Evolutionary conservation across 805 yeast genomes (phyloP).

Genomic region (Yarrowia porcina): DNA sequence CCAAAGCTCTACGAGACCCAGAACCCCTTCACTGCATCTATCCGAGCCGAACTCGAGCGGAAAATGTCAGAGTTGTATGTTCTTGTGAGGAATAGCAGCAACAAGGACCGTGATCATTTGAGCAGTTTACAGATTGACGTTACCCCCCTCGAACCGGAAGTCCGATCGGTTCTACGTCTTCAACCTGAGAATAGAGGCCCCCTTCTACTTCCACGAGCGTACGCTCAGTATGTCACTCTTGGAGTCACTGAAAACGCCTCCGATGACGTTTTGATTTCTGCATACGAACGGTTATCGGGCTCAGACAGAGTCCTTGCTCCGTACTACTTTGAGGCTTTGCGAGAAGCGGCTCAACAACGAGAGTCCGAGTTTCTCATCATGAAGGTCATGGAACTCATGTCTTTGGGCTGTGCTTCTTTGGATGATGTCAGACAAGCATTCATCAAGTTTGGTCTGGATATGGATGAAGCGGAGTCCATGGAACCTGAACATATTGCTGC

Average conservation of each 20-base stretch:
- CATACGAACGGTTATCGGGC: conserved; percentile 44
- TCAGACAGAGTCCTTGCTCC: conserved; percentile 49
- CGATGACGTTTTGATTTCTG: conserved; percentile 48
- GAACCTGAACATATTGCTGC: conserved; percentile 5
- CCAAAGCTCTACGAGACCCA: conserved; percentile 30
- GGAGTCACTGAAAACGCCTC: conserved; percentile 49
- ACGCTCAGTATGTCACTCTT: conserved; percentile 44
- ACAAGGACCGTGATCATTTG: neutral
- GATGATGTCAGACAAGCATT: conserved; percentile 47
- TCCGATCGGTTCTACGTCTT: neutral
- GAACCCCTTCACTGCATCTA: conserved; percentile 27
- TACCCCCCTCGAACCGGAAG: conserved; percentile 11
- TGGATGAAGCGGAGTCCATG: conserved; percentile 29
- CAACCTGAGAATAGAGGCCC: neutral
- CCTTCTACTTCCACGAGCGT: neutral
- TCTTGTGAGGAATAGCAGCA: neutral
- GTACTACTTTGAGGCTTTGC: conserved; percentile 56
- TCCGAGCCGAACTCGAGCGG: conserved; percentile 28
- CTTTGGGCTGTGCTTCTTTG: conserved; percentile 53
- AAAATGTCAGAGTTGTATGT: conserved; percentile 27
- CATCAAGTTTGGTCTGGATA: conserved; percentile 37
- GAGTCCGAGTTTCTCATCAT: conserved; percentile 47
- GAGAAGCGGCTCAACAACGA: conserved; percentile 49
- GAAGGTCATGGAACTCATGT: conserved; percentile 46
- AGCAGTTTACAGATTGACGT: conserved; percentile 6